Evolutionary conservation across 805 yeast species (phyloP), one percentile per base, ranked within the genome.

Genomic region (Alloascoidea africana): DNA sequence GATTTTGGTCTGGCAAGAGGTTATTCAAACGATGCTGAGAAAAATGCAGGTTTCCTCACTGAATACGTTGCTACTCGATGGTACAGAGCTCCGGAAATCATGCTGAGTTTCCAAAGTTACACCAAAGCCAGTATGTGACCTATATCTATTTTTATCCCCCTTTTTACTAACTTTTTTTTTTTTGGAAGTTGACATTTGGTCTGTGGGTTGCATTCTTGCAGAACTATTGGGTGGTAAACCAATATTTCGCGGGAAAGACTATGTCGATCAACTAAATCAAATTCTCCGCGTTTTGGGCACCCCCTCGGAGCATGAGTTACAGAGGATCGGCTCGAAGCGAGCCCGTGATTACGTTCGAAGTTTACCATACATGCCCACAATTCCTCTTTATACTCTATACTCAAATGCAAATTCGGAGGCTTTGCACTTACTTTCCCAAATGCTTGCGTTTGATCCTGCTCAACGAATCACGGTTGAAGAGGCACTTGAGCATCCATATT

Each of bases 41-140:
- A 77, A 48, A 85, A 86, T 48, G 81, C 82, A 19, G 96, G 95
- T n/a, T 89, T 85, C 50, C 63, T 89, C 65, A 91, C 98, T 1
- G 97, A 89, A 56, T 91, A 91, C 54, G 98, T 91, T 17, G 97
- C 98, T 19, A 91, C 98, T 1, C 70, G 98, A 55, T 91, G 98
- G 98, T 91, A 91, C 58, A 67, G 98, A 47, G 98, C 98, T 2
- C 98, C 98, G 0, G 98, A 91, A 53, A 86, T 91, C 58, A 89
- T 91, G 86, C 66, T 91, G 39, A 79, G 93, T 45, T 85, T 83
- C 62, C 94, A 91, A 55, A 84, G 87, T 41, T 89, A 89, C 57
- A 83, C 97, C 4, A 87, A 85, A 60, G 96, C 98, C 16, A 89
- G 47, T 44, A 39, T 11, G 48, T 35, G 60, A 96, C 98, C 16